These are phyloP conservation scores for Tulasnella sp. DNA, from an alignment of 768 basidiomycete species.

Conservation along the genomic window DNA sequence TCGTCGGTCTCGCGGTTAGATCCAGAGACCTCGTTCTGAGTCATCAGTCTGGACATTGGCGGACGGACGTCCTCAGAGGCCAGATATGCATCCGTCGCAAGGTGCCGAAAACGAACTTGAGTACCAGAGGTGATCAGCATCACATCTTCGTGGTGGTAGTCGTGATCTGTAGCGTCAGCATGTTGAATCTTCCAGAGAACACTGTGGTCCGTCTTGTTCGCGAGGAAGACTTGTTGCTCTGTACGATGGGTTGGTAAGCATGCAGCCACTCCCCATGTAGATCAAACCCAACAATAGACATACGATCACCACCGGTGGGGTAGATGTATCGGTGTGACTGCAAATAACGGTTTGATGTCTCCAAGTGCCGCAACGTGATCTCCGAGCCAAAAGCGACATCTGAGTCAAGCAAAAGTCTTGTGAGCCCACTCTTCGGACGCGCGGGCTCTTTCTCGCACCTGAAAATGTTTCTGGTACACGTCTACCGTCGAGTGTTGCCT, in stretches of 20 bases:
- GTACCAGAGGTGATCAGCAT: too few species aligned
- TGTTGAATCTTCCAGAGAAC: too few species aligned
- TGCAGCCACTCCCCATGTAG: too few species aligned
- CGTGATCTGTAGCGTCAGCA: too few species aligned
- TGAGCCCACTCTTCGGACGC: background rate
- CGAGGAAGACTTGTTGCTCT: too few species aligned
- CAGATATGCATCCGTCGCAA: slow-evolving; percentile 67
- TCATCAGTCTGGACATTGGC: slow-evolving; percentile 92
- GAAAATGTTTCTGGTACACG: slow-evolving; percentile 90
- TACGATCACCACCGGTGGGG: slow-evolving; percentile 82
- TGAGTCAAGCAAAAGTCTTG: slow-evolving; percentile 22
- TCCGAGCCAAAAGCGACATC: slow-evolving; percentile 79
- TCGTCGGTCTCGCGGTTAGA: slow-evolving; percentile 79
- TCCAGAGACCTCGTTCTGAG: slow-evolving; percentile 94
- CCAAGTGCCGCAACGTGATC: slow-evolving; percentile 75
- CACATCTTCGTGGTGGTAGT: too few species aligned
- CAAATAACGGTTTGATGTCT: slow-evolving; percentile 95
- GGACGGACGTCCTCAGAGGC: slow-evolving; percentile 94
- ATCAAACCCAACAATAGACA: too few species aligned
- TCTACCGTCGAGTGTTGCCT: slow-evolving; percentile 81
- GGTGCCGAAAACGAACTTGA: too few species aligned
- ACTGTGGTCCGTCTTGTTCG: too few species aligned
- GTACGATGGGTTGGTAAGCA: too few species aligned
- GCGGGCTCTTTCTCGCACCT: slow-evolving; percentile 34
- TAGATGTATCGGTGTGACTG: slow-evolving; percentile 89